Evolutionary conservation across 176 grass and related monocot genomes (phyloP).

Genomic region (Cocos nucifera): DNA sequence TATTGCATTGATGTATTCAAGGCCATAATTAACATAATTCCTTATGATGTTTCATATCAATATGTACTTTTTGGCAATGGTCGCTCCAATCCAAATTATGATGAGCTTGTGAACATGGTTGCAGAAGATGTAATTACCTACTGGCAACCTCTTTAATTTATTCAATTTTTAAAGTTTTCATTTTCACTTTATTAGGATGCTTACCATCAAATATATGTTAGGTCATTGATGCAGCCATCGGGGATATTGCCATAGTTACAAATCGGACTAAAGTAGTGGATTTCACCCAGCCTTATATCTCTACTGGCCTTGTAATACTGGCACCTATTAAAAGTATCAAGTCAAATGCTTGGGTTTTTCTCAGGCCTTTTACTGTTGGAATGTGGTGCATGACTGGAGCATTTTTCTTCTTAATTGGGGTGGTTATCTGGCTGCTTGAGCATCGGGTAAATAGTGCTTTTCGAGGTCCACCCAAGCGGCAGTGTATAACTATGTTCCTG

Average conservation of each 20-base stretch:
- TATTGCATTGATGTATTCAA: slow-evolving; percentile 30
- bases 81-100: slow-evolving; percentile 15
- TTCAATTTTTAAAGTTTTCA: neutral
- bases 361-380: slow-evolving; percentile 17
- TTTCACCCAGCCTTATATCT: slow-evolving; percentile 23
- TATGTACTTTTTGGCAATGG: slow-evolving; percentile 22
- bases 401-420: slow-evolving; percentile 20
- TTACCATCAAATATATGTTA: slow-evolving; percentile 5
- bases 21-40: slow-evolving; percentile 12
- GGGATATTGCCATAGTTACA: slow-evolving; percentile 21
- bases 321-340: slow-evolving; percentile 14
- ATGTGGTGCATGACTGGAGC: slow-evolving; percentile 22
- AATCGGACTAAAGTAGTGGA: slow-evolving; percentile 12
- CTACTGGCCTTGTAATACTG: slow-evolving; percentile 22
- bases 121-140: slow-evolving; percentile 20
- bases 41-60: slow-evolving; percentile 17
- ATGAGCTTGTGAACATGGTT: slow-evolving; percentile 21
- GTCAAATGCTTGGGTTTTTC: slow-evolving; percentile 24
- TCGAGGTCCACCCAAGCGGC: slow-evolving; percentile 9
- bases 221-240: slow-evolving; percentile 22
- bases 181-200: neutral
- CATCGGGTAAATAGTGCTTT: slow-evolving; percentile 20
- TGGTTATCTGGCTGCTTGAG: slow-evolving; percentile 27
- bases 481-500: slow-evolving; percentile 20
- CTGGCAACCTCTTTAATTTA: neutral